A percentile compares a stretch with the other conserved stretches of the same genome.
phyloP scores from a whole-genome alignment of 495 filamentous ascomycete species.

The Hamigera avellanea region DNA sequence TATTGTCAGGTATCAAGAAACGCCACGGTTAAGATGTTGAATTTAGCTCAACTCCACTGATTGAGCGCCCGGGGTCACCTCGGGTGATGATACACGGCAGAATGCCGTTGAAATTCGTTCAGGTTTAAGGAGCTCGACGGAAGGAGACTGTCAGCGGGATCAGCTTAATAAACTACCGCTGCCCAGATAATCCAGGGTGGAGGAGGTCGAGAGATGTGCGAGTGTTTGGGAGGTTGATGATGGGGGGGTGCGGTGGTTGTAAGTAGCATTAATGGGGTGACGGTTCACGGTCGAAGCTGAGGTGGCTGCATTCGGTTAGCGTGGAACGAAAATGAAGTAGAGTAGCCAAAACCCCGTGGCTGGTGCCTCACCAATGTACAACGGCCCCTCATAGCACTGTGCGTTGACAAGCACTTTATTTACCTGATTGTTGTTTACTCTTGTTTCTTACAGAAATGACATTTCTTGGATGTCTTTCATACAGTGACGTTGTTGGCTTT shows the following conservation, averaged over 20 bases:
- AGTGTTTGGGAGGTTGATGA: conserved; percentile 10
- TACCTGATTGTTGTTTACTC: too few species aligned
- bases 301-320: conserved; percentile 6
- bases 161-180: conserved; percentile 11
- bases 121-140: conserved; percentile 4
- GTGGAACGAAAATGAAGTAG: conserved; percentile 8
- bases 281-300: conserved; percentile 6
- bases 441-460: too few species aligned
- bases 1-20: conserved; percentile 38
- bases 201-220: conserved; percentile 8
- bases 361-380: conserved; percentile 5
- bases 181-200: conserved; percentile 18
- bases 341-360: conserved; percentile 12
- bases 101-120: too few species aligned
- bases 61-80: conserved; percentile 1
- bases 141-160: conserved; percentile 8
- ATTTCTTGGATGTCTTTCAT: too few species aligned
- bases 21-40: conserved; percentile 35
- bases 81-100: too few species aligned
- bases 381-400: too few species aligned
- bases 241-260: conserved; percentile 6
- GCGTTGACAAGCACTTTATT: too few species aligned
- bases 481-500: too few species aligned
- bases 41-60: not conserved
- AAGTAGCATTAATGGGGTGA: conserved; percentile 10